Conservation (phyloP, 352 stramenopile genomes). For the Halophytophthora polymorphica region DNA sequence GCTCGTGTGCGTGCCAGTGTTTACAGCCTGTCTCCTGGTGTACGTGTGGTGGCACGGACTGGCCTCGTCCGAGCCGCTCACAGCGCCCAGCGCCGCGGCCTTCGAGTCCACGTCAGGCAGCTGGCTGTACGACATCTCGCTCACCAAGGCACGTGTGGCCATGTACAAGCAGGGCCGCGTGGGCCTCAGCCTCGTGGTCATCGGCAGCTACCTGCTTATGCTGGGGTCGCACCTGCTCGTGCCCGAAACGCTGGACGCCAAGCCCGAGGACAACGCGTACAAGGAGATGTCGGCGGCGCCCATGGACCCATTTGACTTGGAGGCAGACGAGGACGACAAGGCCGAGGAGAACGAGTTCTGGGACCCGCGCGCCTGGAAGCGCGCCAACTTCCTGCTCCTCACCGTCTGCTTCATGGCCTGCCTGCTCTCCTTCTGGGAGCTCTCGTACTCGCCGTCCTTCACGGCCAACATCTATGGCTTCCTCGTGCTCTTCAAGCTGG, state of each 20-base stretch:
- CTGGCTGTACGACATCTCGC: slow-evolving; percentile 87
- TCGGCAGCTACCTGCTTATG: slow-evolving; percentile 82
- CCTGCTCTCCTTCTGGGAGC: slow-evolving; percentile 95
- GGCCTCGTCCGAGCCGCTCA: slow-evolving; percentile 42
- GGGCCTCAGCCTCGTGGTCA: slow-evolving; percentile 74
- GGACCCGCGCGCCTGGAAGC: slow-evolving; percentile 87
- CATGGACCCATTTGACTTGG: slow-evolving; percentile 50
- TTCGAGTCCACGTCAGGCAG: slow-evolving; percentile 87
- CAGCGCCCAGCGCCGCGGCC: slow-evolving; percentile 46
- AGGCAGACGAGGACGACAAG: slow-evolving; percentile 50
- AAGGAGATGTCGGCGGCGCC: slow-evolving; percentile 51
- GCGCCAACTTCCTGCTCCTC: slow-evolving; percentile 87
- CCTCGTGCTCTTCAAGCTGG: slow-evolving; percentile 89
- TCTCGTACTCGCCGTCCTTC: slow-evolving; percentile 94
- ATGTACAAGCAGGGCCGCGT: slow-evolving; percentile 88
- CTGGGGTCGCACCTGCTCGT: slow-evolving; percentile 70
- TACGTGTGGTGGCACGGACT: slow-evolving; percentile 83
- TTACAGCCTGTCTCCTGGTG: slow-evolving; percentile 53
- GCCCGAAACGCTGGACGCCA: slow-evolving; percentile 77
- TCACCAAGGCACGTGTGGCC: slow-evolving; percentile 70
- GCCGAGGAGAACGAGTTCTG: slow-evolving; percentile 74
- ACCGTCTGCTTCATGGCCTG: slow-evolving; percentile 80
- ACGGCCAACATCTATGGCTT: slow-evolving; percentile 90
- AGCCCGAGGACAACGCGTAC: slow-evolving; percentile 75
- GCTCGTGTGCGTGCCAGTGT: slow-evolving; percentile 60